Evolutionary conservation across 768 basidiomycete species (phyloP).

Genomic region (Boletus edulis): DNA sequence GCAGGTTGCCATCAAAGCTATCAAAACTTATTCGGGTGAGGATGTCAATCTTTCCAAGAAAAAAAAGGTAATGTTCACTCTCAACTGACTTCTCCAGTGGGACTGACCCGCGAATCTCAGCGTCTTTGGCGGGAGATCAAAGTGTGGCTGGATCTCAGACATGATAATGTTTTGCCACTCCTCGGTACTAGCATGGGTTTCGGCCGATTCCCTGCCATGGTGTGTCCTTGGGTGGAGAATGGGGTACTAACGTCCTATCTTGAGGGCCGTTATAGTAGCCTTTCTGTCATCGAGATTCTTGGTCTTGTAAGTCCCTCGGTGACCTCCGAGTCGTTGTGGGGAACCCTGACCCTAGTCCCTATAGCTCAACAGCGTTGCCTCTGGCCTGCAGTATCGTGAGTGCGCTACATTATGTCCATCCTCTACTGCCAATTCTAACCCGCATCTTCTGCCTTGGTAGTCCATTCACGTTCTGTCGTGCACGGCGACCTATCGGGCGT

Average conservation of each 20-base stretch:
- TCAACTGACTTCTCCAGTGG: not conserved
- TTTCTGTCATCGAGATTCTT: not conserved
- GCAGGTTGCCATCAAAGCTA: constrained; percentile 1
- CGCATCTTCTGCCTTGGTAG: not conserved
- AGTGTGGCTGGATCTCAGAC: no score
- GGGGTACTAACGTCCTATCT: constrained; percentile 14
- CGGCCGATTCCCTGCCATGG: no score
- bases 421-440: not conserved
- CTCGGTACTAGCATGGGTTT: no score
- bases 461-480: constrained; percentile 17
- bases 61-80: not conserved
- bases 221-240: no score
- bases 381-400: no score
- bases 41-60: not conserved
- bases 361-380: constrained; percentile 7
- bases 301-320: not conserved
- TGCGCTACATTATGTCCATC: no score
- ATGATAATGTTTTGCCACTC: no score
- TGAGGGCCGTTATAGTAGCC: constrained; percentile 2
- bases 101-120: not conserved
- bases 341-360: not conserved
- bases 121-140: constrained; percentile 11
- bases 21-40: not conserved
- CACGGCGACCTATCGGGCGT: constrained; percentile 22
- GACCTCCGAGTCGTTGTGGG: not conserved